phyloP scores from a whole-genome alignment of 768 basidiomycete genomes.

The Solioccasus polychromus region DNA sequence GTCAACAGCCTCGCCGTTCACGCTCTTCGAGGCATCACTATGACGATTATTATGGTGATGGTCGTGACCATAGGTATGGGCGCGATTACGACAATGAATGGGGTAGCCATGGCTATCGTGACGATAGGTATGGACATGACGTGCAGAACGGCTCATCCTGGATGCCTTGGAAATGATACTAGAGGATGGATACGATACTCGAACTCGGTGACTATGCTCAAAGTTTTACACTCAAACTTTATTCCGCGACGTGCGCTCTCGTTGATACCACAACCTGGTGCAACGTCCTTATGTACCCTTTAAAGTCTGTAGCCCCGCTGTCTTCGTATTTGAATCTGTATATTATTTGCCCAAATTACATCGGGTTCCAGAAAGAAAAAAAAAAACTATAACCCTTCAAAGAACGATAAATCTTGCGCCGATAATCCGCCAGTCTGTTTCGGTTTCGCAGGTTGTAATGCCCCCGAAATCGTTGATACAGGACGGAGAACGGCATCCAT shows the following conservation, averaged over 20 bases:
- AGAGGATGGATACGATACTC: not conserved
- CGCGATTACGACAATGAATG: conserved; percentile 4
- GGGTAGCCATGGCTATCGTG: conserved; percentile 1
- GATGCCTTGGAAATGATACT: conserved; percentile 14
- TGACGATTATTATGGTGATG: conserved; percentile 8
- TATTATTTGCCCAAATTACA: not conserved
- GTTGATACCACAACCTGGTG: conserved; percentile 5
- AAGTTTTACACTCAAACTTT: not conserved
- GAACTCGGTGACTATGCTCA: not conserved
- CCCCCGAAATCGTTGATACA: conserved; percentile 7
- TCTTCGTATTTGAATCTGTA: not conserved
- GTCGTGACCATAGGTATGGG: conserved; percentile 12
- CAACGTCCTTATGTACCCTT: not conserved
- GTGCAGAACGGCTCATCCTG: conserved; percentile 8
- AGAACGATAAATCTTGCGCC: conserved; percentile 85
- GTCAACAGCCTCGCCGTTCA: conserved; percentile 12
- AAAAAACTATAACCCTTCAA: too few species aligned
- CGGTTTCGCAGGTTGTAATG: conserved; percentile 16
- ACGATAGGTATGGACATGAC: conserved; percentile 5
- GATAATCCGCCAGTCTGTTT: conserved; percentile 56
- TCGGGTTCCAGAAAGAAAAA: too few species aligned
- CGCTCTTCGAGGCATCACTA: conserved; percentile 19
- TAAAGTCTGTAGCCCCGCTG: not conserved
- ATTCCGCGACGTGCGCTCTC: not conserved
- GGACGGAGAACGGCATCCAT: conserved; percentile 5